Evolutionary conservation across 2,329 filamentous ascomycete species (phyloP).

Genomic region (Epichloe sp.): DNA sequence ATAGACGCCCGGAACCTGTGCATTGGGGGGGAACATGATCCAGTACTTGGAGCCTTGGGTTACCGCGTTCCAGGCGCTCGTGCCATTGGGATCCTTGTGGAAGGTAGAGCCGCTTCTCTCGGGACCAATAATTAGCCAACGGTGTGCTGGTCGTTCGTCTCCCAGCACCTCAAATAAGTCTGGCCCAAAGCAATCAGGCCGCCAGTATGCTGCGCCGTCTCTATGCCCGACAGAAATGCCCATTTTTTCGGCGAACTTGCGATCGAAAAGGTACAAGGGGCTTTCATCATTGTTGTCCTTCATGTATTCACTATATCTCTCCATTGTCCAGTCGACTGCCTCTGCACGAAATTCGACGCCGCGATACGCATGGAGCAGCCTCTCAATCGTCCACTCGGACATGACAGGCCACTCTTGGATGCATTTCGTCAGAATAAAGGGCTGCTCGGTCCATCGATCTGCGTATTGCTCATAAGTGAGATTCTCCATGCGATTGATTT

Average conservation of each 20-base stretch:
- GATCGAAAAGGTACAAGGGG: slow-evolving; percentile 85
- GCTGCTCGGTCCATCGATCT: slow-evolving; percentile 59
- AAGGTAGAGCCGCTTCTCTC: slow-evolving; percentile 83
- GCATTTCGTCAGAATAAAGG: slow-evolving; percentile 75
- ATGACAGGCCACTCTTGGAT: slow-evolving; percentile 74
- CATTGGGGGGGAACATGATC: slow-evolving; percentile 88
- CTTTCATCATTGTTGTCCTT: slow-evolving; percentile 68
- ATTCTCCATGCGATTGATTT: slow-evolving; percentile 56
- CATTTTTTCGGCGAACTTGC: slow-evolving; percentile 80
- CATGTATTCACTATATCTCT: slow-evolving; percentile 77
- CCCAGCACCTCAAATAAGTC: slow-evolving; percentile 76
- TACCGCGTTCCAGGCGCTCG: slow-evolving; percentile 87
- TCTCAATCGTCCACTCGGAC: slow-evolving; percentile 58
- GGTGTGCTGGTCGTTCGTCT: slow-evolving; percentile 66
- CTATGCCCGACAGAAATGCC: slow-evolving; percentile 45
- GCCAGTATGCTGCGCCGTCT: slow-evolving; percentile 52
- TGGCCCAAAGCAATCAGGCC: slow-evolving; percentile 70
- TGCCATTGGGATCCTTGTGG: slow-evolving; percentile 68
- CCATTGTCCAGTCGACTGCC: slow-evolving; percentile 81
- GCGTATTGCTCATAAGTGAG: slow-evolving; percentile 64
- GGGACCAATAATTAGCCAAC: slow-evolving; percentile 88
- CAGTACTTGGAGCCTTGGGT: slow-evolving; percentile 87
- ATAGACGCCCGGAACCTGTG: slow-evolving; percentile 75
- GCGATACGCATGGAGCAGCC: slow-evolving; percentile 50
- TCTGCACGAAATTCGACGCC: slow-evolving; percentile 71